phyloP scores from a whole-genome alignment of 257 asterid species.

The Gentiana straminea region DNA sequence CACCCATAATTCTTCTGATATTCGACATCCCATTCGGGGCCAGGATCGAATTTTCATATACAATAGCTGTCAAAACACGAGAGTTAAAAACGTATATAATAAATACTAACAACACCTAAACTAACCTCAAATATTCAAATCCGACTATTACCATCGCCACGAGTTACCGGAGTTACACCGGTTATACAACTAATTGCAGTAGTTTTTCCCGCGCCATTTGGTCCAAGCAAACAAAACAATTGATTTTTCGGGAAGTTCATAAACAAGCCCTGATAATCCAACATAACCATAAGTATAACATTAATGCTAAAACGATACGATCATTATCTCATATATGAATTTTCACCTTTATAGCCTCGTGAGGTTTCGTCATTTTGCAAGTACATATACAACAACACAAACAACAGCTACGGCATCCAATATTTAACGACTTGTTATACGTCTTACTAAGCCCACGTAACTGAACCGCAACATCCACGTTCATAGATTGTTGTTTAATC shows the following conservation, averaged over 20 bases:
- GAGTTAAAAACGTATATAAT: neutral
- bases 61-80: neutral
- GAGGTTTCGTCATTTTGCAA: slow-evolving; percentile 21
- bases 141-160: slow-evolving; percentile 25
- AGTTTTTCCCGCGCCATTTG: slow-evolving; percentile 41
- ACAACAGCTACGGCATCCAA: slow-evolving; percentile 14
- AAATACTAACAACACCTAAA: neutral
- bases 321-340: neutral
- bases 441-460: slow-evolving; percentile 25
- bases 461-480: slow-evolving; percentile 26
- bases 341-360: slow-evolving; percentile 22
- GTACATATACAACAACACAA: slow-evolving; percentile 16
- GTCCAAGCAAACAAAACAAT: slow-evolving; percentile 27
- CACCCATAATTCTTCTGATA: slow-evolving; percentile 27
- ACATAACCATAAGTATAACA: too few relatives aligned
- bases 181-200: slow-evolving; percentile 31
- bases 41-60: slow-evolving; percentile 24
- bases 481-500: slow-evolving; percentile 13
- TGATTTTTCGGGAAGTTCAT: slow-evolving; percentile 31
- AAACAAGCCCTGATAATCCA: slow-evolving; percentile 20
- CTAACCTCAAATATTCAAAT: neutral
- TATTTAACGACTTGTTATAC: slow-evolving; percentile 12
- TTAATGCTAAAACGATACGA: too few relatives aligned
- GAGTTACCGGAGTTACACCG: slow-evolving; percentile 27
- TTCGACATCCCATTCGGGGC: slow-evolving; percentile 18